A percentile compares a stretch with the other conserved stretches of the same genome.
These are phyloP conservation scores for Penstemon davidsonii DNA, from an alignment of 257 asterid genomes.

Conservation along the genomic window DNA sequence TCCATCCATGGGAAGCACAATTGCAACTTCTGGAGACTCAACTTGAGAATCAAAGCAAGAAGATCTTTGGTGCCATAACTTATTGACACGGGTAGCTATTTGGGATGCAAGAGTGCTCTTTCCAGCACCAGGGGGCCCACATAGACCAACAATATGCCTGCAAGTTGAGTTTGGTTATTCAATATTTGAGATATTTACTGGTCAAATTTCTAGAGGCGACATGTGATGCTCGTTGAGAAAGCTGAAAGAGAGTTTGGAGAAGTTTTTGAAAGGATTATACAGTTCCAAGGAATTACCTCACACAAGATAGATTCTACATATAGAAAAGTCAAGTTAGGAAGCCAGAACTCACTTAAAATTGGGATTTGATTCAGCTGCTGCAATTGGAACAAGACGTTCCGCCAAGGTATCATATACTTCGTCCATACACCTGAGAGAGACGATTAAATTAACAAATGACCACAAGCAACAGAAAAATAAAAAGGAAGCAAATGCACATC, in stretches of 20 bases:
- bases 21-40: conserved; percentile 71
- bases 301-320: not conserved
- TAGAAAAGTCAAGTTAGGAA: not conserved
- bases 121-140: conserved; percentile 99
- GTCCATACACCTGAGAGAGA: conserved; percentile 67
- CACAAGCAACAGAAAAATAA: conserved; percentile 11
- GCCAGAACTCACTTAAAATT: conserved; percentile 59
- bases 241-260: not conserved
- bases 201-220: not conserved
- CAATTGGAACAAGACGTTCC: conserved; percentile 70
- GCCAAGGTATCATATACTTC: conserved; percentile 78
- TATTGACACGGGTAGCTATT: conserved; percentile 71
- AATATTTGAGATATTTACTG: too few species aligned
- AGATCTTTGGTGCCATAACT: conserved; percentile 70
- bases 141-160: conserved; percentile 86
- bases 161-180: conserved; percentile 21
- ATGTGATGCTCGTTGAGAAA: conserved; percentile 15
- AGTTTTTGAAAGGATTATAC: not conserved
- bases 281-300: not conserved
- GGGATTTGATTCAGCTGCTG: conserved; percentile 73
- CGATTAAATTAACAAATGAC: conserved; percentile 14
- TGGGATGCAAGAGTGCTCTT: conserved; percentile 81
- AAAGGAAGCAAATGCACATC: conserved; percentile 15
- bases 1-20: conserved; percentile 95
- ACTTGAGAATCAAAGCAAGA: conserved; percentile 68